phyloP scores from a whole-genome alignment of 2,329 filamentous ascomycete genomes.

The Ophiostoma tasmaniense region DNA sequence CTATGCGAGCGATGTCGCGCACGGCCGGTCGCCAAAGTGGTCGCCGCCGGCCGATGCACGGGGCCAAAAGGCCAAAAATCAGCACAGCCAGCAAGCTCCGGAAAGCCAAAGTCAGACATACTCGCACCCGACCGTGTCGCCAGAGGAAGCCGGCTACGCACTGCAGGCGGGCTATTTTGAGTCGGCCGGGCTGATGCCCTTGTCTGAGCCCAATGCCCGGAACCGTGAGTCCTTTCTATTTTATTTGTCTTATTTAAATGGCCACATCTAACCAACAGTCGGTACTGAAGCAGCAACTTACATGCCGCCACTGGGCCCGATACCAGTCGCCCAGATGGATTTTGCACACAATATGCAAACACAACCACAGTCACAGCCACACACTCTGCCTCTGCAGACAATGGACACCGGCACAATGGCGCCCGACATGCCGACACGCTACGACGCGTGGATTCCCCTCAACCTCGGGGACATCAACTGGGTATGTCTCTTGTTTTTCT shows the following conservation, averaged over 20 bases:
- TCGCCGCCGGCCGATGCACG: background rate
- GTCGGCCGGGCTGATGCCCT: background rate
- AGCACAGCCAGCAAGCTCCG: background rate
- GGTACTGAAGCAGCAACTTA: background rate
- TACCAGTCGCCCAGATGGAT: background rate
- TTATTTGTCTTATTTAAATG: background rate
- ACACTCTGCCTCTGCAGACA: background rate
- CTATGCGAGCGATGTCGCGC: slow-evolving; percentile 8
- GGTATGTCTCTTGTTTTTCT: slow-evolving; percentile 8
- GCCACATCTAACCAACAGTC: background rate
- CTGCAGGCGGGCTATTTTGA: background rate
- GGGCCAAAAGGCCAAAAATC: background rate
- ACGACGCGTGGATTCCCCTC: slow-evolving; percentile 22
- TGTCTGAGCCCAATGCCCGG: background rate
- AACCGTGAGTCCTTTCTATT: background rate
- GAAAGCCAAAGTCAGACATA: background rate
- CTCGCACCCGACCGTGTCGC: background rate
- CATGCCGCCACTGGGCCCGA: background rate
- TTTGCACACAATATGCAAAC: background rate
- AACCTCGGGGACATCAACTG: slow-evolving; percentile 19
- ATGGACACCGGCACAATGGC: background rate
- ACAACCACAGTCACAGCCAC: background rate
- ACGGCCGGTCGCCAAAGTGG: slow-evolving; percentile 9
- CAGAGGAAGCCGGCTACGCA: background rate
- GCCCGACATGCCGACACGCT: slow-evolving; percentile 4